Evolutionary conservation across 441 rosid genomes (phyloP).

Genomic region (Melastoma candidum): DNA sequence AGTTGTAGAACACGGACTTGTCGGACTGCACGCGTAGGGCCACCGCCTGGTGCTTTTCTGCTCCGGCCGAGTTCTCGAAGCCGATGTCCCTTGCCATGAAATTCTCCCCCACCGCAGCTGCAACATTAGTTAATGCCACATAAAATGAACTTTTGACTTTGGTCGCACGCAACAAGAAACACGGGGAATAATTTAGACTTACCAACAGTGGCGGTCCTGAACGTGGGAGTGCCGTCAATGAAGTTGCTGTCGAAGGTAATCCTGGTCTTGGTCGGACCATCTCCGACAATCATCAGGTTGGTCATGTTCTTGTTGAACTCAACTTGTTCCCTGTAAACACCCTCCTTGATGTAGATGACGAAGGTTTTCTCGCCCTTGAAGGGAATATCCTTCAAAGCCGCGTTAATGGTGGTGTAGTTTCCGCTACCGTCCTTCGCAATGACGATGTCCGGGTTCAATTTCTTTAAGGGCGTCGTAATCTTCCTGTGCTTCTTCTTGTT

Average conservation of each 20-base stretch:
- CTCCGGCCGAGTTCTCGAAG: slow-evolving; percentile 17
- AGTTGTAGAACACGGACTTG: slow-evolving; percentile 10
- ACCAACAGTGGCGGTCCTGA: slow-evolving; percentile 14
- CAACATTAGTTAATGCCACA: not conserved
- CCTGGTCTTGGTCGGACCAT: slow-evolving; percentile 16
- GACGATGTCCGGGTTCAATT: slow-evolving; percentile 9
- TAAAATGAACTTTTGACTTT: too few species aligned
- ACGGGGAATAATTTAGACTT: not conserved
- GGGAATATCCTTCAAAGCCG: slow-evolving; percentile 13
- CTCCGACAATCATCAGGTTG: slow-evolving; percentile 12
- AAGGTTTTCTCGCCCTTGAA: slow-evolving; percentile 12
- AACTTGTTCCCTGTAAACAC: slow-evolving; percentile 13
- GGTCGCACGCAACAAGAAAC: not conserved
- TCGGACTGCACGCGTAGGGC: slow-evolving; percentile 11
- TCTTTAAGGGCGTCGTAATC: not conserved
- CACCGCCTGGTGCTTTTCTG: slow-evolving; percentile 17
- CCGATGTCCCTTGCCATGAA: slow-evolving; percentile 16
- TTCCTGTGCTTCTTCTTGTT: not conserved
- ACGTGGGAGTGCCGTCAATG: slow-evolving; percentile 6
- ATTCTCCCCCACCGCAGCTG: slow-evolving; percentile 12
- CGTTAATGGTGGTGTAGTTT: slow-evolving; percentile 13
- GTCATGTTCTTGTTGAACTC: slow-evolving; percentile 5
- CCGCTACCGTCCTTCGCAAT: slow-evolving; percentile 20
- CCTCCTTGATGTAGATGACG: slow-evolving; percentile 17
- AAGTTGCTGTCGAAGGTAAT: slow-evolving; percentile 4